Percentiles rank a stretch among this genome's conserved stretches.
phyloP scores from a whole-genome alignment of 1,284 basidiomycete species.

The Cryptococcus maquisensis region DNA sequence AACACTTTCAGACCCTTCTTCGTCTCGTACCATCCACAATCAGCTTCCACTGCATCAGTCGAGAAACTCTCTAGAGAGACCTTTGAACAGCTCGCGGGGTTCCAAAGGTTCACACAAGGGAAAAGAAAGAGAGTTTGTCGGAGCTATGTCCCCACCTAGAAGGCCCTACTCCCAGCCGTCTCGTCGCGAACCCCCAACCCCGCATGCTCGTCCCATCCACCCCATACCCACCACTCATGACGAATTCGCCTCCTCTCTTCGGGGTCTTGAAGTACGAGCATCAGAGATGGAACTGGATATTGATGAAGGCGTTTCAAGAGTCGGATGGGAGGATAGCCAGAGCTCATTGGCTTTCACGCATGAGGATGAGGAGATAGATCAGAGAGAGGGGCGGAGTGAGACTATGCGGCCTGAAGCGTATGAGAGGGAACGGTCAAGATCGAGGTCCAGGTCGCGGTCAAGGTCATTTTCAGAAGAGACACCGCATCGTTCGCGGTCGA shows the following conservation, averaged over 20 bases:
- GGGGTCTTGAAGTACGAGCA: conserved; percentile 16
- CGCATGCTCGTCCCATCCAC: conserved; percentile 23
- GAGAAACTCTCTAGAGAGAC: no score
- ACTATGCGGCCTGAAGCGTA: not conserved
- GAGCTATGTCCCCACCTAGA: no score
- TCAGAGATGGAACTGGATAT: conserved; percentile 36
- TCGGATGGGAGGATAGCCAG: conserved; percentile 10
- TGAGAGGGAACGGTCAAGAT: not conserved
- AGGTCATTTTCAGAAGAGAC: not conserved
- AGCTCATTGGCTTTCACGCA: not conserved
- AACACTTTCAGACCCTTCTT: not conserved
- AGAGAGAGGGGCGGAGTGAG: conserved; percentile 2
- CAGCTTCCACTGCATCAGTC: no score
- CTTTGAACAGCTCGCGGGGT: no score
- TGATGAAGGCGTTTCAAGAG: conserved; percentile 21
- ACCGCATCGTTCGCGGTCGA: not conserved
- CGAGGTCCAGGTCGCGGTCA: no score
- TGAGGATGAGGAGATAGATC: not conserved
- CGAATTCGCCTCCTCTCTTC: conserved; percentile 28
- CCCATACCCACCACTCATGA: conserved; percentile 27
- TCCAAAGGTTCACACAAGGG: no score
- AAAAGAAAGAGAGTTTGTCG: no score
- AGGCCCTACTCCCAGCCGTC: no score
- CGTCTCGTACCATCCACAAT: no score
- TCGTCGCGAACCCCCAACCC: conserved; percentile 12